Evolutionary conservation across 768 basidiomycete species (phyloP), one percentile per base, ranked within the genome.

Genomic region (Vishniacozyma victoriae): DNA sequence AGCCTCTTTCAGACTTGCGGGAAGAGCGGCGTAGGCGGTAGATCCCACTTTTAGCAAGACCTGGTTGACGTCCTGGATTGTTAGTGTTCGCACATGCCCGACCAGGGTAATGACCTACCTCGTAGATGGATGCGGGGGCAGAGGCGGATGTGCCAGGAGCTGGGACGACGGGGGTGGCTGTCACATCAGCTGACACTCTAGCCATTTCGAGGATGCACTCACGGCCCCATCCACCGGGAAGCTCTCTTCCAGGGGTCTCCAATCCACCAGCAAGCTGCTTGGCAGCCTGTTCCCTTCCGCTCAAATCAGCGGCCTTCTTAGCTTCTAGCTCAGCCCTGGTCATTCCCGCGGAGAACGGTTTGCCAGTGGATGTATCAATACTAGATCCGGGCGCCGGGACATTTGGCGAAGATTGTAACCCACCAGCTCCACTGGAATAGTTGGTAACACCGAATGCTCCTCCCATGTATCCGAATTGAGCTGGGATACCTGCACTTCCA

Each of bases 231-330:
- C 54, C 64, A 14, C 68, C 68, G 20, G 68, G 67, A 4, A 69
- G 25, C 35, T 65, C 60, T 20, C 33, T 45, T 4, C 61, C 63
- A 3, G 23, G 25, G 48, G 38, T 13, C 35, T 24, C 38, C 1
- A 45, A 24, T n/a, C 26, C 41, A 0, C 51, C 64, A 7, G 44
- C 50, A 15, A 70, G 43, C 45, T 70, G 67, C 35, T 36, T 53
- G 3, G 67, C 67, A n/a, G 67, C 67, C 35, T 70, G 68, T 47
- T 67, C 66, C 41, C 66, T 50, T 12, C 69, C 69, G 14, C 44
- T 42, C 5, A 43, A 46, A 38, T 53, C 43, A 4, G 47, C 55
- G 2, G 64, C 61, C 49, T 45, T 53, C 33, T 51, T 59, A 12
- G 53, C 58, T 29, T 59, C 56, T 12, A 67, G 44, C 39, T 67